Conservation (phyloP, 1,284 basidiomycete genomes). For the Trichosporon sp. region DNA sequence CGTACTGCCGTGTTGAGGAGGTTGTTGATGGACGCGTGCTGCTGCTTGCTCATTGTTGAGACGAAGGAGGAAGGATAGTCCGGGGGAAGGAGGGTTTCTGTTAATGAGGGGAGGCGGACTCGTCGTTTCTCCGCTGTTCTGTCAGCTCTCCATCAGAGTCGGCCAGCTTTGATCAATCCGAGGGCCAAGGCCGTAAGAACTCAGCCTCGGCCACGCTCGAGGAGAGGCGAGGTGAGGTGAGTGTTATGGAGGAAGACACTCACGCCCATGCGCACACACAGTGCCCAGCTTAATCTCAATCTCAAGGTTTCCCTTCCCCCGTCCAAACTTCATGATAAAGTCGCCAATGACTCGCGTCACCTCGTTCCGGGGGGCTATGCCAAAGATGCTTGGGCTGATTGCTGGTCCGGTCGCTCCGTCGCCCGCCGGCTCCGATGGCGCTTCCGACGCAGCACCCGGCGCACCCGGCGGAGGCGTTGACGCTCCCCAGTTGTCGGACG, state of each 20-base stretch:
- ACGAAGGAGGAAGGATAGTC: conserved; percentile 62
- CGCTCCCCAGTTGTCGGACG: too few relatives aligned
- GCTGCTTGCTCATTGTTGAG: conserved; percentile 77
- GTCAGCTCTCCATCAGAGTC: not conserved
- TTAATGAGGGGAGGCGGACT: conserved; percentile 63
- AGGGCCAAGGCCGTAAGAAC: too few relatives aligned
- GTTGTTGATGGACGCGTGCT: conserved; percentile 79
- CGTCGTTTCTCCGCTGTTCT: conserved; percentile 43
- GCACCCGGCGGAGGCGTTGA: not conserved
- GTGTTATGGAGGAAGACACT: too few relatives aligned
- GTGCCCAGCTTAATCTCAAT: conserved; percentile 92
- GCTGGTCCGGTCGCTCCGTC: not conserved
- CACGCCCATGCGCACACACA: conserved; percentile 55
- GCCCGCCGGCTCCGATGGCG: too few relatives aligned
- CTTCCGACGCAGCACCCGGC: too few relatives aligned
- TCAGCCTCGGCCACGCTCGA: not conserved
- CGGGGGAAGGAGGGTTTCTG: conserved; percentile 62
- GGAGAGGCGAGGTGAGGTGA: too few relatives aligned
- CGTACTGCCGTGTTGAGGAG: conserved; percentile 65
- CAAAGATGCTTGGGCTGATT: conserved; percentile 79
- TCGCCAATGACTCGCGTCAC: conserved; percentile 87
- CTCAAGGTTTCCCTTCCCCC: conserved; percentile 51
- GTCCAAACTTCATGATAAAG: conserved; percentile 58
- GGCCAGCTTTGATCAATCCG: too few relatives aligned
- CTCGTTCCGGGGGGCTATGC: conserved; percentile 87